Conservation (phyloP, 31 red algal species). For the Porphyra umbilicalis region DNA sequence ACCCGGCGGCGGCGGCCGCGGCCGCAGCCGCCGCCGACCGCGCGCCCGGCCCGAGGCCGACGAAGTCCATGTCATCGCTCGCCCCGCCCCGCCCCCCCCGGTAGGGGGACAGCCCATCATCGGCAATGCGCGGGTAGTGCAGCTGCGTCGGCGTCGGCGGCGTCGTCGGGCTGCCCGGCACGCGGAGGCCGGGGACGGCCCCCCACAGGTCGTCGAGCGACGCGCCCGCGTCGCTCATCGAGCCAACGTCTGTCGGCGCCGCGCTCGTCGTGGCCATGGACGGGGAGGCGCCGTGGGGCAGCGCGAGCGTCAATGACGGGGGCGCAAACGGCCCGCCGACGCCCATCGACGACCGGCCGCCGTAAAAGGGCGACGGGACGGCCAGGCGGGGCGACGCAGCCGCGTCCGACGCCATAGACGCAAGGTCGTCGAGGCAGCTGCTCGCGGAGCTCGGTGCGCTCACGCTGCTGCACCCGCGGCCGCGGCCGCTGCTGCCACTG, state of each 20-base stretch:
- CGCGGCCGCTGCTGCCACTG: background rate
- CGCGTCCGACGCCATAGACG: background rate
- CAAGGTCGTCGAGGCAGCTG: background rate
- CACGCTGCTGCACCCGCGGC: background rate
- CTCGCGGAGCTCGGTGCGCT: background rate
- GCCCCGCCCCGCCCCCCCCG: background rate
- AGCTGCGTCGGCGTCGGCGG: background rate
- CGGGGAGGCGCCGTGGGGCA: no score
- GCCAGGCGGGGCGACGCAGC: no score
- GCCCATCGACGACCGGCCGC: no score
- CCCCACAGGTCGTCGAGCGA: background rate
- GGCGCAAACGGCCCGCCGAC: no score
- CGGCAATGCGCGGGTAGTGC: background rate
- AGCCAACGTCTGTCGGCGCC: no score
- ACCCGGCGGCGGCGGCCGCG: background rate
- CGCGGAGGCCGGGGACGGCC: background rate
- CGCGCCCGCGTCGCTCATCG: no score
- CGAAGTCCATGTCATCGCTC: background rate
- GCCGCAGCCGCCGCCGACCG: background rate
- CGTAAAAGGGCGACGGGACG: no score
- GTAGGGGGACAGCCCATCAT: background rate
- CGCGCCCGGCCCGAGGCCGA: background rate
- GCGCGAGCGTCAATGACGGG: no score
- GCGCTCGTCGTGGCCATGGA: no score
- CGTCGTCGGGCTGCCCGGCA: background rate